Evolutionary conservation across 306 rosid species (phyloP).

Genomic region (Alnus rubra): DNA sequence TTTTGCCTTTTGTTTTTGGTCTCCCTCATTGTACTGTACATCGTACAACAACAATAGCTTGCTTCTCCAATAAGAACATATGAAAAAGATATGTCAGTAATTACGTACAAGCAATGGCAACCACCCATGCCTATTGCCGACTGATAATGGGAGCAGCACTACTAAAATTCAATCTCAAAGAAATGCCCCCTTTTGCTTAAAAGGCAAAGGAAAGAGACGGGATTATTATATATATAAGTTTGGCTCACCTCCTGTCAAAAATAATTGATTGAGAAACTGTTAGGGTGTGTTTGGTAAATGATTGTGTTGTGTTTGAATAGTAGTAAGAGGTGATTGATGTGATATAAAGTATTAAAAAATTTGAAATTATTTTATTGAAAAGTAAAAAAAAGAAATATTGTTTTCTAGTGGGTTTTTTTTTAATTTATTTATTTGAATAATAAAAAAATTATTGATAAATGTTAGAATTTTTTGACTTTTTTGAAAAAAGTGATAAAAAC

Average conservation of each 20-base stretch:
- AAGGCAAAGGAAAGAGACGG: not conserved
- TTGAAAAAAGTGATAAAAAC: too few species aligned
- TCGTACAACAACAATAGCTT: not conserved
- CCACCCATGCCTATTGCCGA: not conserved
- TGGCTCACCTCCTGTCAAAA: not conserved
- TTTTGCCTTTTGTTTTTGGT: not conserved
- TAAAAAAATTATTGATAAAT: too few species aligned
- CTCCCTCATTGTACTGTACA: not conserved
- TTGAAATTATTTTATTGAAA: too few species aligned
- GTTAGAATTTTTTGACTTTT: too few species aligned
- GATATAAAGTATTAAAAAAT: too few species aligned
- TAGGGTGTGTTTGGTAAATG: too few species aligned
- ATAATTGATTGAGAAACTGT: too few species aligned
- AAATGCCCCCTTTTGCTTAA: not conserved
- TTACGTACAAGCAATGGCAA: conserved; percentile 27
- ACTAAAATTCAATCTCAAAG: not conserved
- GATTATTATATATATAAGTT: not conserved
- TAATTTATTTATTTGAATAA: too few species aligned
- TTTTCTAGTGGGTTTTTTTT: too few species aligned
- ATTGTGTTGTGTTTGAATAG: too few species aligned
- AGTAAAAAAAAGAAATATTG: too few species aligned
- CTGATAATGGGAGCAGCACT: conserved; percentile 1
- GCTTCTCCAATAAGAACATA: not conserved
- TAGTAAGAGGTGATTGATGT: too few species aligned
- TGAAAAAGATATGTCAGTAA: not conserved